Evolutionary conservation across 2,329 filamentous ascomycete species (phyloP).

Genomic region (Aspergillus sp.): DNA sequence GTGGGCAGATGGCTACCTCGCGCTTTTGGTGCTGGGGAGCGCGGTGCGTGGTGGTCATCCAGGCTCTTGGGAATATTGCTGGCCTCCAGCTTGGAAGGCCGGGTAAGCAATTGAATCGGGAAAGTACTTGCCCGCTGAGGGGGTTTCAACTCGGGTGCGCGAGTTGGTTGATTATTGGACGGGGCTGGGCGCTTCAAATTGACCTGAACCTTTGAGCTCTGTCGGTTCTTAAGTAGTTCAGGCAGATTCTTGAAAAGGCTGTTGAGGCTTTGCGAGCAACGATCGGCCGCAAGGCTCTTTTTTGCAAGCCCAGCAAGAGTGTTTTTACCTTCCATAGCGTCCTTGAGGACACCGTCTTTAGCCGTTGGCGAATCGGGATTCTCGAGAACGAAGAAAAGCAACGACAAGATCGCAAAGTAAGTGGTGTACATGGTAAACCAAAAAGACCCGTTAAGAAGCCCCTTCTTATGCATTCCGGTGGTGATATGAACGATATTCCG

Average conservation of each 20-base stretch:
- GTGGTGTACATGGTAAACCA: slow-evolving; percentile 73
- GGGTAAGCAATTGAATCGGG: slow-evolving; percentile 38
- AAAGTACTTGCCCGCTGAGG: slow-evolving; percentile 47
- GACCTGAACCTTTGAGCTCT: slow-evolving; percentile 51
- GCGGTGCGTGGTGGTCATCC: slow-evolving; percentile 33
- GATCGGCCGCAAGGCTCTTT: slow-evolving; percentile 85
- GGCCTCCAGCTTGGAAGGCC: slow-evolving; percentile 29
- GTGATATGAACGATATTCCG: slow-evolving; percentile 70
- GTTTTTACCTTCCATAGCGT: slow-evolving; percentile 82
- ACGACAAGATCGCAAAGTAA: slow-evolving; percentile 67
- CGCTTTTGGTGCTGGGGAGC: slow-evolving; percentile 26
- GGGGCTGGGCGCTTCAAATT: slow-evolving; percentile 55
- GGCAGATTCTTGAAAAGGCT: slow-evolving; percentile 83
- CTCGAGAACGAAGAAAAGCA: slow-evolving; percentile 68
- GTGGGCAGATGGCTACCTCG: slow-evolving; percentile 24
- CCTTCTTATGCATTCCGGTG: slow-evolving; percentile 65
- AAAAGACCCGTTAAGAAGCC: slow-evolving; percentile 64
- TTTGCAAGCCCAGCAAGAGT: slow-evolving; percentile 79
- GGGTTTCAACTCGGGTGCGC: slow-evolving; percentile 26
- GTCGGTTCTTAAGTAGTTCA: slow-evolving; percentile 65
- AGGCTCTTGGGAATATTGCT: slow-evolving; percentile 35
- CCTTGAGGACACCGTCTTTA: slow-evolving; percentile 75
- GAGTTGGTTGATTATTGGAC: slow-evolving; percentile 24
- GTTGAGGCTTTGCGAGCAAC: slow-evolving; percentile 76
- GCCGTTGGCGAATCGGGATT: slow-evolving; percentile 65